These are phyloP conservation scores for Tylopilus felleus DNA, from an alignment of 768 basidiomycete species.

Conservation along the genomic window DNA sequence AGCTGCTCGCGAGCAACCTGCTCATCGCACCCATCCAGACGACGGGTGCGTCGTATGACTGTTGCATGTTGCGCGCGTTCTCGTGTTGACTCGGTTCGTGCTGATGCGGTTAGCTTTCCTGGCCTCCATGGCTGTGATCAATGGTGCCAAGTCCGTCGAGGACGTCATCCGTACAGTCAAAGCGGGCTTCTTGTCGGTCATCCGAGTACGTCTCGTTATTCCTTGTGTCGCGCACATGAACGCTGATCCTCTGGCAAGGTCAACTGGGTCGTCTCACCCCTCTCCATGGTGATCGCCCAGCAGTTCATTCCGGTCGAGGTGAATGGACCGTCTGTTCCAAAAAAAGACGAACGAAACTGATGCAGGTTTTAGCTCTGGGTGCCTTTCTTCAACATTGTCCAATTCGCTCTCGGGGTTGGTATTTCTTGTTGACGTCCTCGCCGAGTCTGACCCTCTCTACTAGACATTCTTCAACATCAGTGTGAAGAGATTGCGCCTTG, in stretches of 20 bases:
- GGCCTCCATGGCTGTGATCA: slow-evolving; percentile 79
- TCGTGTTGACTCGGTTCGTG: background rate
- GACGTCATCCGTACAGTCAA: slow-evolving; percentile 67
- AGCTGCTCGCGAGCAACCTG: slow-evolving; percentile 74
- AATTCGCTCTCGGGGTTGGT: slow-evolving; percentile 73
- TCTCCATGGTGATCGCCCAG: slow-evolving; percentile 74
- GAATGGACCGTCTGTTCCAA: slow-evolving; percentile 17
- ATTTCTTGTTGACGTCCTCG: slow-evolving; percentile 1
- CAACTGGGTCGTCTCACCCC: slow-evolving; percentile 75
- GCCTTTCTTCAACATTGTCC: slow-evolving; percentile 78
- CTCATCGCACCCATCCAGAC: slow-evolving; percentile 75
- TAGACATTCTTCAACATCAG: slow-evolving; percentile 75
- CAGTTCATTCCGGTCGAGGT: slow-evolving; percentile 76
- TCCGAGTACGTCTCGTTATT: slow-evolving; percentile 48
- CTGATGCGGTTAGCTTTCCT: slow-evolving; percentile 52
- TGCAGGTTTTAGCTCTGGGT: slow-evolving; percentile 66
- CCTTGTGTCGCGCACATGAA: background rate
- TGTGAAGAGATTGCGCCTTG: slow-evolving; percentile 59
- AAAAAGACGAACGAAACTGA: slow-evolving; percentile 3
- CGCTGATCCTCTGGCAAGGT: slow-evolving; percentile 42
- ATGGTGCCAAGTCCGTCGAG: slow-evolving; percentile 65
- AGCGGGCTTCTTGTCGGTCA: slow-evolving; percentile 68
- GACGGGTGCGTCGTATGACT: slow-evolving; percentile 42
- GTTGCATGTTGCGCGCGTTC: background rate
- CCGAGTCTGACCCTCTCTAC: background rate